Base-by-base conservation (phyloP, 1,284 basidiomycete species). In the Coriolopsis trogii region DNA sequence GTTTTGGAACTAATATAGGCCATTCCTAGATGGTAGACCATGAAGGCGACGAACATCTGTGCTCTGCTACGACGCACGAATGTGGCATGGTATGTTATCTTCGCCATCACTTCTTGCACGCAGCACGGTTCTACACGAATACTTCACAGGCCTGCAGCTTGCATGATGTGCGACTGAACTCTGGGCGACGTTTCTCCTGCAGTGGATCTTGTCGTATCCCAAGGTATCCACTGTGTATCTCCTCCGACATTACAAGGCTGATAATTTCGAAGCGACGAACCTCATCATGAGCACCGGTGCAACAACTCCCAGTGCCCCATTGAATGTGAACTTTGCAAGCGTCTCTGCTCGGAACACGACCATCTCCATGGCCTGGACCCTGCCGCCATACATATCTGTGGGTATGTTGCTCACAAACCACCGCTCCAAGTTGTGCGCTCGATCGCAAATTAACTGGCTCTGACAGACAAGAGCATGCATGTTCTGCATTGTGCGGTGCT, bases 311-410 rank as follows among this genome's bases (percentile, higher is more conserved):
- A 74, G 26, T 85, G 84, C 55, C 80, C 83, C 1, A 59, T 85
- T 4, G 57, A 63, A 4, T 85, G 82, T 55, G 69, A 77, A 44
- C 59, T 85, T 3, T 85, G 83, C 60, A 77, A 75, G 51, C 71
- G 81, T 13, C 64, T 81, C 5, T 85, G 83, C 51, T 66, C 74
- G 4, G 62, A 67, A 33, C 53, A 62, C 13, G 69, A 82, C 46
- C 84, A 85, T 64, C 67, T 85, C 44, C 84, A 85, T 56, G 80
- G 73, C 2, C 63, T 82, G 0, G 58, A 74, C 3, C 33, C 51
- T 0, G 58, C 54, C 15, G 70, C 72, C 0, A 54, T 74, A n/a
- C 83, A 85, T 67, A 71, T 85, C 16, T 85, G 83, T 71, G 82
- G 81, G 81, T 84, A 36, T 28, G 78, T 21, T n/a, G n/a, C n/a